Evolutionary conservation across 257 asterid genomes (phyloP), one percentile per base, ranked within the genome.

Genomic region (Lycium ferocissimum): DNA sequence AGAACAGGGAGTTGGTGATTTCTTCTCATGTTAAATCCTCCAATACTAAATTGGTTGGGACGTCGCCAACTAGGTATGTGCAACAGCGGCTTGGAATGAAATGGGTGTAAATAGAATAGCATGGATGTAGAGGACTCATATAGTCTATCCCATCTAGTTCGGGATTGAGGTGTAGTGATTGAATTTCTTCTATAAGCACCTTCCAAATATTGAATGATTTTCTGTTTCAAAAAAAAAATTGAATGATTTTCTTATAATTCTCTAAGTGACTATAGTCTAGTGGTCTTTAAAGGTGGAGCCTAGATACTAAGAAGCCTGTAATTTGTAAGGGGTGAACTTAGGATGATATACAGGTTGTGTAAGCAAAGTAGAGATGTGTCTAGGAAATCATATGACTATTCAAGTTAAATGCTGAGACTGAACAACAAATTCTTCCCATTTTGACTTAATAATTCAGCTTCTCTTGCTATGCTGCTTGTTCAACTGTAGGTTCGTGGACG

Each of bases 401-500:
- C 45, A 2, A 65, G 61, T 67, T 83, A 67, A 51, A 22, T 67
- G 54, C 51, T n/a, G 59, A 73, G 18, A 2, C 59, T 45, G 56
- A 45, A 45, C 80, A 59, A 80, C 20, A 14, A 12, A 57, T 20
- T 59, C 2, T 82, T 47, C 72, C 53, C 35, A n/a, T 47, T 73
- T 47, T 73, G 80, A 73, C 37, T 5, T 14, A 14, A 53, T 51
- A 49, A 13, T 69, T 83, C 56, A 67, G 49, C 56, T 67, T 83
- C 80, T 83, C 49, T 49, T 71, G 43, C 58, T 62, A 20, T 83
- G 80, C 47, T 83, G 80, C 67, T 86, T 83, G 57, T 79, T 88
- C 80, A 87, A 58, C 87, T 38, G 72, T 88, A 97, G 98, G 92
- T 97, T 97, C 78, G 96, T 97, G 84, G 99, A 97, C 87, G 89